phyloP scores from a whole-genome alignment of 1,284 basidiomycete species.

The Phellopilus nigrolimitatus region DNA sequence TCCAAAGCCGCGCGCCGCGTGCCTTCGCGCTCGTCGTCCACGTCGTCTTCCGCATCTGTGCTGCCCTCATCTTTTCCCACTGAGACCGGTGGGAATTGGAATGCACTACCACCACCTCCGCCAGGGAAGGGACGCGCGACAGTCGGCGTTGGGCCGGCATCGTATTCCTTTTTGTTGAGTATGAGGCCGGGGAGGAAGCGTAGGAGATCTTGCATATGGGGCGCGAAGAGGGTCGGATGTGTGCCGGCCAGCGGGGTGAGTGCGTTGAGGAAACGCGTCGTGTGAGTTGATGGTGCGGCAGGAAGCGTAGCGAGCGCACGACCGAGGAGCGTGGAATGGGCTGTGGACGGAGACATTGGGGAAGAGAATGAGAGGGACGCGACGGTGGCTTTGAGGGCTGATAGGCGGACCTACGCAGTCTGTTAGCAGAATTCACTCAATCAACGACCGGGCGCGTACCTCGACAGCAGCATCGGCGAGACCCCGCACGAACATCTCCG shows the following conservation, averaged over 20 bases:
- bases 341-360: constrained; percentile 52
- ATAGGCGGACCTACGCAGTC: constrained; percentile 14
- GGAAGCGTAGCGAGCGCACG: constrained; percentile 58
- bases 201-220: constrained; percentile 58
- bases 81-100: constrained; percentile 51
- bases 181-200: constrained; percentile 63
- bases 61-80: constrained; percentile 23
- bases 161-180: constrained; percentile 45
- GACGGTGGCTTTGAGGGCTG: constrained; percentile 41
- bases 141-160: constrained; percentile 72
- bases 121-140: constrained; percentile 57
- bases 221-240: constrained; percentile 61
- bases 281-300: constrained; percentile 46
- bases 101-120: constrained; percentile 29
- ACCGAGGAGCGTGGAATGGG: constrained; percentile 51
- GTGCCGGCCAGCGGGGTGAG: constrained; percentile 68
- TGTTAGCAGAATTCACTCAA: background rate
- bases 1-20: constrained; percentile 62
- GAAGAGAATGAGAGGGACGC: constrained; percentile 57
- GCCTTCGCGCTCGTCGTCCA: constrained; percentile 39
- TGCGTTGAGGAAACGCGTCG: constrained; percentile 49
- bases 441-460: background rate
- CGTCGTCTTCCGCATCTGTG: constrained; percentile 28
- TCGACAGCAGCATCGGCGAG: constrained; percentile 13
- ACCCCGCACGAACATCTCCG: constrained; percentile 17